phyloP scores from a whole-genome alignment of 192 early-diverging fungal species.

The Dimargaris cristalligena region DNA sequence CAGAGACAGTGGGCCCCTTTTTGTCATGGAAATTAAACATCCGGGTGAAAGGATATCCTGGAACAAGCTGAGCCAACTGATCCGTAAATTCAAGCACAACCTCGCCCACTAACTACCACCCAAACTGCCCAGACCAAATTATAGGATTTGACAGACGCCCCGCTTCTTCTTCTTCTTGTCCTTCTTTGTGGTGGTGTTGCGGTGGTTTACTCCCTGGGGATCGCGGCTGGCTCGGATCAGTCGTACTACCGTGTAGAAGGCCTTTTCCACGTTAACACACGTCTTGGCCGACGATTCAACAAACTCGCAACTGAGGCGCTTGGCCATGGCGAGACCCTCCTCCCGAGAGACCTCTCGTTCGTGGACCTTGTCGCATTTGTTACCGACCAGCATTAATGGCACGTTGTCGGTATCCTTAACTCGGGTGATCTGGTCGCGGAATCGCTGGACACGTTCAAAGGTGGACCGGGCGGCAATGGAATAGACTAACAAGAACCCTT shows the following conservation, averaged over 20 bases:
- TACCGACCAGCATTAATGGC: slow-evolving; percentile 85
- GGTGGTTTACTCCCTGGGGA: slow-evolving; percentile 20
- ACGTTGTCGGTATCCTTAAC: slow-evolving; percentile 79
- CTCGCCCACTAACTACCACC: no score
- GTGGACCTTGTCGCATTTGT: slow-evolving; percentile 75
- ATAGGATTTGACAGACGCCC: slow-evolving; percentile 6
- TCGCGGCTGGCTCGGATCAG: slow-evolving; percentile 56
- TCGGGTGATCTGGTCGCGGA: slow-evolving; percentile 75
- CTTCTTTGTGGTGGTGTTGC: slow-evolving; percentile 10
- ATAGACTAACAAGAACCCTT: slow-evolving; percentile 83
- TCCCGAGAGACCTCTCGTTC: slow-evolving; percentile 75
- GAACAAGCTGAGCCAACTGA: no score
- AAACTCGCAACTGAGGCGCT: slow-evolving; percentile 58
- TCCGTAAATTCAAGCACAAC: no score
- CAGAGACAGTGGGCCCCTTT: no score
- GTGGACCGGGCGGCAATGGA: slow-evolving; percentile 76
- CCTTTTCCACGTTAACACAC: slow-evolving; percentile 79
- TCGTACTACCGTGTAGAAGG: slow-evolving; percentile 66
- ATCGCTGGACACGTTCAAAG: slow-evolving; percentile 73
- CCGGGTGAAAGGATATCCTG: no score
- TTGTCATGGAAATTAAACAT: no score
- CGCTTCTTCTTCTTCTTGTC: slow-evolving; percentile 12
- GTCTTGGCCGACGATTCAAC: slow-evolving; percentile 84
- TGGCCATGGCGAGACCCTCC: slow-evolving; percentile 65
- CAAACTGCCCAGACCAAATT: no score